Conservation (phyloP, 352 stramenopile species). For the Phytophthora uliginosa region DNA sequence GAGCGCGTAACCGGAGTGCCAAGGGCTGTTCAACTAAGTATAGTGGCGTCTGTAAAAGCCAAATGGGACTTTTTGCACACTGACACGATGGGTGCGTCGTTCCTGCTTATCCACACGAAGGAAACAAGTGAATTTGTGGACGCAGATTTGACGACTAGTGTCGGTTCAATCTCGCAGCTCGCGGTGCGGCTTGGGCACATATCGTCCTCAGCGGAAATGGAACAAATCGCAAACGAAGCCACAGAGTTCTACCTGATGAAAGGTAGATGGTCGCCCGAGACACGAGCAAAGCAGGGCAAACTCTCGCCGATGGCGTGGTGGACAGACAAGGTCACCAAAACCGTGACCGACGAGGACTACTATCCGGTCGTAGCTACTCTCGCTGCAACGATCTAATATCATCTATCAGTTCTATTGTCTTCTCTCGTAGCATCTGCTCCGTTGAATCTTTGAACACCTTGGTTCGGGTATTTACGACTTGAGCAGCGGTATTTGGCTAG, state of each 20-base stretch:
- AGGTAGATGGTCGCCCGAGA: slow-evolving; percentile 8
- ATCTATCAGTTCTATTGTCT: too few relatives aligned
- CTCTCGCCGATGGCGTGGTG: slow-evolving; percentile 5
- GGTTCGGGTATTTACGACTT: too few relatives aligned
- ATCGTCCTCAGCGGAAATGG: background rate
- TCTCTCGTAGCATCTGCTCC: too few relatives aligned
- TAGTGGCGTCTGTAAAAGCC: background rate
- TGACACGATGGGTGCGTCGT: slow-evolving; percentile 10
- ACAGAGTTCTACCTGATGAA: slow-evolving; percentile 3
- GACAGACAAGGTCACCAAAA: background rate
- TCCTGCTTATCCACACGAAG: slow-evolving; percentile 11
- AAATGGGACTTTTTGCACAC: background rate
- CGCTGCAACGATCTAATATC: background rate
- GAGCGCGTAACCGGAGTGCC: background rate
- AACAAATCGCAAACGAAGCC: background rate
- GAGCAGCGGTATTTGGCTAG: too few relatives aligned
- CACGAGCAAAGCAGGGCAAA: background rate
- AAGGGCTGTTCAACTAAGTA: background rate
- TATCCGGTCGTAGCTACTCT: slow-evolving; percentile 7
- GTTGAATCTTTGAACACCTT: too few relatives aligned
- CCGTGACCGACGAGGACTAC: background rate
- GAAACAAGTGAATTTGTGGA: slow-evolving; percentile 1
- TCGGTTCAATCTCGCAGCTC: too few relatives aligned
- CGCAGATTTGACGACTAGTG: background rate
- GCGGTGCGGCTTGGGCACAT: too few relatives aligned